These are phyloP conservation scores for Colletotrichum magnum DNA, from an alignment of 2,329 filamentous ascomycete genomes.

Conservation along the genomic window DNA sequence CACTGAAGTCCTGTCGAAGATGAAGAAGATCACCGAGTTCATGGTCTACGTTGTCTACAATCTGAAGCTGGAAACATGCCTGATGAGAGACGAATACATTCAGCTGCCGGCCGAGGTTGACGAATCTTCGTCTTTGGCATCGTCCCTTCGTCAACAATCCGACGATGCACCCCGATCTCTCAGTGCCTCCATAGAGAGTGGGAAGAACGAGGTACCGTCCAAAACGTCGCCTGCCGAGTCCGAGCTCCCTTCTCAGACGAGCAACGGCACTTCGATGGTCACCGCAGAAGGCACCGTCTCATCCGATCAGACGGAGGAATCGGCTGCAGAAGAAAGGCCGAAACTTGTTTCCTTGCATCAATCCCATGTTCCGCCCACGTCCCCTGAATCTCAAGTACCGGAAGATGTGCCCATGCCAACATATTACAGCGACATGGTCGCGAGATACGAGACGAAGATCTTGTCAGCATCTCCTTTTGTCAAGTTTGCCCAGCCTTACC, in stretches of 20 bases:
- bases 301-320: constrained; percentile 44
- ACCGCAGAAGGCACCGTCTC: constrained; percentile 48
- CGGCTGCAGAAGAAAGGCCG: constrained; percentile 43
- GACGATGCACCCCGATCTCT: constrained; percentile 55
- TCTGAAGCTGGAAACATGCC: constrained; percentile 91
- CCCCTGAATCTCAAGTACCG: constrained; percentile 72
- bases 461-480: constrained; percentile 97
- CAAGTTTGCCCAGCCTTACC: constrained; percentile 92
- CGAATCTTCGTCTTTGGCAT: constrained; percentile 31
- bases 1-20: constrained; percentile 77
- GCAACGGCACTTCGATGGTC: constrained; percentile 33
- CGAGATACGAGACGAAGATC: constrained; percentile 92
- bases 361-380: constrained; percentile 55
- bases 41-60: constrained; percentile 99
- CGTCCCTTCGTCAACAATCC: constrained; percentile 50
- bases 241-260: constrained; percentile 46
- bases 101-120: constrained; percentile 79
- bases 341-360: constrained; percentile 57
- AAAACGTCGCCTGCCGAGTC: constrained; percentile 52
- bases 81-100: constrained; percentile 94
- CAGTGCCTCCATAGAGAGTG: constrained; percentile 45
- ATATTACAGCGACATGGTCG: constrained; percentile 95
- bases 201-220: constrained; percentile 48
- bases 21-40: constrained; percentile 97
- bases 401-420: constrained; percentile 89